Evolutionary conservation across 257 asterid genomes (phyloP), one percentile per base, ranked within the genome.

Genomic region (Solanum paucissectum): DNA sequence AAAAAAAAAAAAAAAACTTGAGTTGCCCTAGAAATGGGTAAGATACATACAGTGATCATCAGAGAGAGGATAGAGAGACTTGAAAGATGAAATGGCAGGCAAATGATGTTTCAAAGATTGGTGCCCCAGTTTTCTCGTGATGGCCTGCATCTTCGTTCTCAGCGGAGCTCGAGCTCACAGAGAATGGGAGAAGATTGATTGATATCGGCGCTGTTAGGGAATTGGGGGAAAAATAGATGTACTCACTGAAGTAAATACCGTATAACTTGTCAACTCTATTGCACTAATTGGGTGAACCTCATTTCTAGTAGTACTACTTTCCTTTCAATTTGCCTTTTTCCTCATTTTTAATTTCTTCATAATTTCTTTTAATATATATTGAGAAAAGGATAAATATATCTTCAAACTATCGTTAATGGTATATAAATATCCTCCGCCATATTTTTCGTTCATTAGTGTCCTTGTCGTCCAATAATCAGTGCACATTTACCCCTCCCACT

Each of bases 91-190:
- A 89, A 93, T 84, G 38, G 92, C 82, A 52, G 92, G 87, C 20
- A 93, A 89, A 32, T 90, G 92, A 38, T 90, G 91, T 71, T 88
- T 87, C 68, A 89, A 73, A 86, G 88, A 92, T 73, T 88, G 96
- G 64, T 89, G 90, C 87, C 93, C 92, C 86, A 93, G 60, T 84
- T 95, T 93, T 90, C 95, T 92, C 90, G 94, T 87, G 4, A 94
- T 74, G 58, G 93, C 89, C 89, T 93, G 98, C 98, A 95, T 95
- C 92, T 82, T 84, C 90, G 64, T 40, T 86, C 87, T 76, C 60
- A 40, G 36, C 12, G 87, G 13, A 91, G 79, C 88, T 87, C 81
- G 86, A 84, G 89, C 32, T 68, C 77, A 25, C 88, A 83, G 10
- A 55, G 62, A 55, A 5, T 18, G 49, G 40, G 8, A 34, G 9